Evolutionary conservation across 306 rosid genomes (phyloP).

Genomic region (Vachellia collinsii): DNA sequence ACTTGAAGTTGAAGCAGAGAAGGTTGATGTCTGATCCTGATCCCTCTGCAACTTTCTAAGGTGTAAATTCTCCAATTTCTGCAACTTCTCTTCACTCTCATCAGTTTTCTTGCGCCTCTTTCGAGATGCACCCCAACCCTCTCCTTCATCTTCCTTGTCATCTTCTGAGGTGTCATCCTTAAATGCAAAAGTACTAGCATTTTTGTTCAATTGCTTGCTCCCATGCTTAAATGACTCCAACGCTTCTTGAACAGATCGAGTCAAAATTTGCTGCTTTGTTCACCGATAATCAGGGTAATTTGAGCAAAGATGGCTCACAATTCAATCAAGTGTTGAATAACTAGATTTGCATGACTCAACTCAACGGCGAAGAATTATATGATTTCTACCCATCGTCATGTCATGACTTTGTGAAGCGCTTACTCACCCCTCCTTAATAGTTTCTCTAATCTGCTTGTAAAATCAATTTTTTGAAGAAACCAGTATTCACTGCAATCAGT

Average conservation of each 20-base stretch:
- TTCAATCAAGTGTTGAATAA: slow-evolving; percentile 48
- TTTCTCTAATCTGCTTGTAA: neutral
- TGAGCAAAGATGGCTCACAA: slow-evolving; percentile 28
- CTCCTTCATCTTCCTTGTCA: slow-evolving; percentile 19
- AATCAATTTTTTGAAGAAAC: neutral
- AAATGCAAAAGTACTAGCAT: neutral
- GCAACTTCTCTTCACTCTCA: slow-evolving; percentile 53
- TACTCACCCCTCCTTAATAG: neutral
- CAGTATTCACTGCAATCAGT: neutral
- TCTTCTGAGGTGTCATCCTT: slow-evolving; percentile 17
- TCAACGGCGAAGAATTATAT: slow-evolving; percentile 40
- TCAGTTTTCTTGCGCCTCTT: slow-evolving; percentile 49
- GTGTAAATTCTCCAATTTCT: slow-evolving; percentile 47
- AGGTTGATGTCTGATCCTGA: neutral
- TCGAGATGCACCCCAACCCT: neutral
- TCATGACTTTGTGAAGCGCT: neutral
- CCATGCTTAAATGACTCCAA: slow-evolving; percentile 22
- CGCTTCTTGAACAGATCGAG: slow-evolving; percentile 47
- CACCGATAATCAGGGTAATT: too few relatives aligned
- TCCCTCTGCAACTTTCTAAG: slow-evolving; percentile 26
- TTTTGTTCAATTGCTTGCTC: neutral
- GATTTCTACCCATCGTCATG: slow-evolving; percentile 30
- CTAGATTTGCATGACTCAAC: neutral
- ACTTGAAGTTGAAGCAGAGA: slow-evolving; percentile 33
- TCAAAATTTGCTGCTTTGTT: slow-evolving; percentile 9